Evolutionary conservation across 1,139 yeast genomes (phyloP), one percentile per base, ranked within the genome.

Genomic region (Yamadazyma taylorii): DNA sequence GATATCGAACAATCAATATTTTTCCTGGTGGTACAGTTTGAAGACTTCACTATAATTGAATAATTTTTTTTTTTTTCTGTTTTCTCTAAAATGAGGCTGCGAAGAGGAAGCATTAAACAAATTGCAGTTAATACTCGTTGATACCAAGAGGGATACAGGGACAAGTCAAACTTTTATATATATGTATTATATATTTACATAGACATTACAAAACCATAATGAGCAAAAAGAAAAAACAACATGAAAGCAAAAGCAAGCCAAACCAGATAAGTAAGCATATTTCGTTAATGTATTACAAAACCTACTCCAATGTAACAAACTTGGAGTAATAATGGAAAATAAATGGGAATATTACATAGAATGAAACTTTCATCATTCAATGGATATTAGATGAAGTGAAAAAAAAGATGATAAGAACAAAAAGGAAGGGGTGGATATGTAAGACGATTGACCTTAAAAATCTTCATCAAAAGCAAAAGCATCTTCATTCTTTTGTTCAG

Each of bases 391-490:
- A 27, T 15, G 19, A 15, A 16, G 12, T 17, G 13, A 23, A n/a
- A 16, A 10, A 22, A n/a, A n/a, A n/a, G n/a, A n/a, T n/a, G n/a
- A n/a, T n/a, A n/a, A n/a, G n/a, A n/a, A n/a, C n/a, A n/a, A n/a
- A n/a, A n/a, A n/a, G n/a, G n/a, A n/a, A n/a, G n/a, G n/a, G n/a
- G n/a, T n/a, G n/a, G n/a, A n/a, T n/a, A n/a, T 21, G 9, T n/a
- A n/a, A n/a, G n/a, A n/a, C n/a, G n/a, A n/a, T n/a, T n/a, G n/a
- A n/a, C n/a, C 13, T 59, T 67, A 72, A 51, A 72, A 72, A 45
- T 72, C 78, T 56, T 72, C 78, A 50, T 71, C 76, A 51, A 72
- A 71, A 21, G 75, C 55, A 55, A 72, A 70, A 41, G 58, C 56
- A 52, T 56, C 58, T 36, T 56, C 63, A 28, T 35, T 34, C 38